Evolutionary conservation across 2,329 filamentous ascomycete species (phyloP).

Genomic region (Penicillium sp.): DNA sequence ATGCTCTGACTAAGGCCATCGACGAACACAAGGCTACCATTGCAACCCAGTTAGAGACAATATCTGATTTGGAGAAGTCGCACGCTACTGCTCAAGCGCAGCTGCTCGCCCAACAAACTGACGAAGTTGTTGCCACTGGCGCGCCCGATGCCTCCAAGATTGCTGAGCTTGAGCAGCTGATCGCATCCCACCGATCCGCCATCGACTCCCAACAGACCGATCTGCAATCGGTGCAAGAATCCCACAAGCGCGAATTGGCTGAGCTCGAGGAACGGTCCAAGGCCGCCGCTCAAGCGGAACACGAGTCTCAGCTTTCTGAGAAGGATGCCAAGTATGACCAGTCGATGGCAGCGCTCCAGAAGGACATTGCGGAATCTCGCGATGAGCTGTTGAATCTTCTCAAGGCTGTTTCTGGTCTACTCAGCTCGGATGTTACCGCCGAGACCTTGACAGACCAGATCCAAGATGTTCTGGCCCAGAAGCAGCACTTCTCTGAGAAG

Average conservation of each 20-base stretch:
- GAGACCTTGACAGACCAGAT: slow-evolving; percentile 62
- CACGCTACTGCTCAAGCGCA: slow-evolving; percentile 66
- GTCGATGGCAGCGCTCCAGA: slow-evolving; percentile 59
- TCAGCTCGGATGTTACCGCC: slow-evolving; percentile 53
- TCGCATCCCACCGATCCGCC: slow-evolving; percentile 56
- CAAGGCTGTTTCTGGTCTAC: slow-evolving; percentile 53
- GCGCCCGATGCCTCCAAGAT: slow-evolving; percentile 52
- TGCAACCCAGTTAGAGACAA: slow-evolving; percentile 64
- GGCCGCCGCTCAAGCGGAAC: slow-evolving; percentile 38
- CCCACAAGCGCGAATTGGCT: slow-evolving; percentile 49
- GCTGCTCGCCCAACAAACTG: slow-evolving; percentile 64
- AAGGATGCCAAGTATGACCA: slow-evolving; percentile 62
- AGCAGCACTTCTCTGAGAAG: slow-evolving; percentile 44
- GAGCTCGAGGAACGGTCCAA: slow-evolving; percentile 40
- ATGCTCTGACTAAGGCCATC: slow-evolving; percentile 69
- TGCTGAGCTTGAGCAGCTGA: slow-evolving; percentile 56
- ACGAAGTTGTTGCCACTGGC: slow-evolving; percentile 56
- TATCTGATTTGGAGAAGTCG: slow-evolving; percentile 71
- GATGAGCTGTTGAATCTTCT: slow-evolving; percentile 66
- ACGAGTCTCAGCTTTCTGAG: slow-evolving; percentile 40
- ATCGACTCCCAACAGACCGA: slow-evolving; percentile 56
- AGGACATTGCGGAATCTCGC: slow-evolving; percentile 64
- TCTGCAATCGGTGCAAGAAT: slow-evolving; percentile 53
- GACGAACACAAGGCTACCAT: slow-evolving; percentile 78
- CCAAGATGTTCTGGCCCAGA: slow-evolving; percentile 51